Evolutionary conservation across 2,329 filamentous ascomycete species (phyloP).

Genomic region (Colletotrichum karsti): DNA sequence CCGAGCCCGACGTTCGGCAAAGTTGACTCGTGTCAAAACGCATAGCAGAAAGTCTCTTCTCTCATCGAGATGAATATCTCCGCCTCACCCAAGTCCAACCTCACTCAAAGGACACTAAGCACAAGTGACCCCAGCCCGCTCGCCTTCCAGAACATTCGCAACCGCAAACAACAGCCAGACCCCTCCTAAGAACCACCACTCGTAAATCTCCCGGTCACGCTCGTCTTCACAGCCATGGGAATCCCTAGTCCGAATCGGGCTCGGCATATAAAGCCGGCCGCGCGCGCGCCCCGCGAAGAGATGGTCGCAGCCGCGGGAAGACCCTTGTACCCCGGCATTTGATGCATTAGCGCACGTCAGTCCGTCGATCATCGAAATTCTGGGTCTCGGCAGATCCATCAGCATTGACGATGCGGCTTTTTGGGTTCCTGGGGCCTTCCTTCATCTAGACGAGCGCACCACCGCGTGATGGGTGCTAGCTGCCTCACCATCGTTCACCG

Average conservation of each 20-base stretch:
- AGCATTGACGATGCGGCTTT: not conserved
- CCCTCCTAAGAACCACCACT: not conserved
- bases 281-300: not conserved
- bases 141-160: constrained; percentile 2
- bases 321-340: not conserved
- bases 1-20: not conserved
- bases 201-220: not conserved
- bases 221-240: not conserved
- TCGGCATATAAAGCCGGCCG: no score
- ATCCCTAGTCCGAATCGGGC: not conserved
- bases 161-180: not conserved
- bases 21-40: not conserved
- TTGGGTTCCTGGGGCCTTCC: not conserved
- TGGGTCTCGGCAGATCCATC: not conserved
- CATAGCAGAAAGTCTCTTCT: not conserved
- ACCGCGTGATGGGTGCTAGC: not conserved
- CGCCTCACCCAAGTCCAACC: no score
- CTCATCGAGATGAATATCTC: no score
- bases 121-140: no score
- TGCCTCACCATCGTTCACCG: not conserved
- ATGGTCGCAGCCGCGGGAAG: not conserved
- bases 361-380: not conserved
- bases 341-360: constrained; percentile 19
- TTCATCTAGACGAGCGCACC: not conserved
- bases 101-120: no score